A percentile compares a stretch with the other conserved stretches of the same genome.
Evolutionary conservation across 163 green algal species (phyloP).

Genomic region (Chlorella variabilis): DNA sequence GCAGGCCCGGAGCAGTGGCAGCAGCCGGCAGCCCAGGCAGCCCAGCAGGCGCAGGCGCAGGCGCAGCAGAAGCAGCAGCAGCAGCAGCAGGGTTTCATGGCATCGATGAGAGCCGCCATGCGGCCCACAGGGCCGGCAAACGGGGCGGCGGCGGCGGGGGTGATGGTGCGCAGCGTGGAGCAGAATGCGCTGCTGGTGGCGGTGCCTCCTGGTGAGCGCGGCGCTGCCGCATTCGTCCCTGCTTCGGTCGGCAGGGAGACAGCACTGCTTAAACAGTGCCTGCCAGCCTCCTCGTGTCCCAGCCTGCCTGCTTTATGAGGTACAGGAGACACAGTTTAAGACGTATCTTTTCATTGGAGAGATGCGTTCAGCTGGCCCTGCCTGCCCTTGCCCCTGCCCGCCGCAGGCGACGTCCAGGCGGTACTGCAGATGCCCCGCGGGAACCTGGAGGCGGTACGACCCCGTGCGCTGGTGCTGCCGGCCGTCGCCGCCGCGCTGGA

Average conservation of each 20-base stretch:
- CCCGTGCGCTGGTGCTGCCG: slow-evolving; percentile 83
- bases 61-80: not conserved
- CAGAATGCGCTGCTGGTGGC: slow-evolving; percentile 67
- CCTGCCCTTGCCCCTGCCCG: not conserved
- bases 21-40: slow-evolving; percentile 34
- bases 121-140: slow-evolving; percentile 30
- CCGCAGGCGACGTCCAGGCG: slow-evolving; percentile 6
- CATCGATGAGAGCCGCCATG: slow-evolving; percentile 74
- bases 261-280: too few species aligned
- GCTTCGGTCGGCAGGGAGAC: not conserved
- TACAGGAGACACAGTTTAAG: too few species aligned
- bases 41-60: not conserved
- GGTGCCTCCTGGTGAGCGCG: slow-evolving; percentile 44
- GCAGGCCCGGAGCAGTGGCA: not conserved
- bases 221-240: not conserved
- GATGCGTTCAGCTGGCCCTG: too few species aligned
- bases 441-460: slow-evolving; percentile 90
- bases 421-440: slow-evolving; percentile 91
- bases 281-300: too few species aligned
- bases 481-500: slow-evolving; percentile 49
- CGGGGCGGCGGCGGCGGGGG: slow-evolving; percentile 24
- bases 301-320: not conserved
- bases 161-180: slow-evolving; percentile 71
- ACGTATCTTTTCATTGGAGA: too few species aligned
- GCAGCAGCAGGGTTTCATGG: slow-evolving; percentile 38